Base-by-base conservation (phyloP, 495 filamentous ascomycete species). In the Penicillium turbatum region DNA sequence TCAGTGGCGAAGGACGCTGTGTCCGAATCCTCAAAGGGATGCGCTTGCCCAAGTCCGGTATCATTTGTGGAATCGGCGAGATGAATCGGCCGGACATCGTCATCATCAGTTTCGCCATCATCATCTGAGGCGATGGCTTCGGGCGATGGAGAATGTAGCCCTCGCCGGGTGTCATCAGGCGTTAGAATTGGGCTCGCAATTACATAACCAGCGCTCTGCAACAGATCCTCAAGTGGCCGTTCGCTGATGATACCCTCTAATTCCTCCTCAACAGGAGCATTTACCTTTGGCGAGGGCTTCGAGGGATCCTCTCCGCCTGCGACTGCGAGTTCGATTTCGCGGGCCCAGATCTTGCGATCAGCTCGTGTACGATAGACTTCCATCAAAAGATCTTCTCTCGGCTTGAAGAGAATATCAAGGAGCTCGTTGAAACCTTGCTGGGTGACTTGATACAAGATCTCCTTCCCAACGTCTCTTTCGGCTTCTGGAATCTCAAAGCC, bases 401-500 rank as follows among this genome's bases (percentile, higher is more conserved):
- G 75, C 57, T 85, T 84, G 74, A 97, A 97, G 0, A 98, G 73
- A 9, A 83, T 75, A 64, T 96, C 89, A 5, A 98, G 80, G 4
- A 97, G 74, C 66, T 97, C 90, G 62, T 97, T 96, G 67, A 96
- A 86, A 1, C 87, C 90, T 62, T 95, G 85, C 61, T 96, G 89
- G 0, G 87, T 88, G 15, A 92, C 84, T 63, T 96, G 89, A 61
- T 93, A 96, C 6, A 97, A 73, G 13, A 96, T 82, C 61, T 97
- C 93, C 56, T 87, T 89, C 29, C 90, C 90, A 7, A 87, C 82
- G 62, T 96, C 90, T 57, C 75, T 78, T 60, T 95, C 92, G 13
- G 84, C 83, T 44, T 89, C 87, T 8, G 88, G 87, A 11, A 89
- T 86, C 55, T 91, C 88, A 61, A 88, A 88, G 8, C 84, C 89